A percentile compares a stretch with the other conserved stretches of the same genome.
Conservation (phyloP, 2,329 filamentous ascomycete species). For the Fusarium fujikuroi region DNA sequence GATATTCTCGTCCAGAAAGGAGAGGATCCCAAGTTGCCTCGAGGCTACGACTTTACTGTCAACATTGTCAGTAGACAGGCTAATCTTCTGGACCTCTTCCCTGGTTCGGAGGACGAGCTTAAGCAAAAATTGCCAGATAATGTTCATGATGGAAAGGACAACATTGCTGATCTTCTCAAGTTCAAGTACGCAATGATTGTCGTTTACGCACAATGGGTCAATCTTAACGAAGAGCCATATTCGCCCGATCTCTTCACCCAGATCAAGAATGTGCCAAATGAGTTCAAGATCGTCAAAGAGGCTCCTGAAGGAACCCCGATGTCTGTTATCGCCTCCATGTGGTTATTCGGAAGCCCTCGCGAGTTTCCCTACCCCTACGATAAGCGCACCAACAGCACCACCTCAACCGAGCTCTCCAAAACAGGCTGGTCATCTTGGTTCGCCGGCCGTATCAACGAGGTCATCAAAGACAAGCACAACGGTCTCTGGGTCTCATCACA, state of each 20-base stretch:
- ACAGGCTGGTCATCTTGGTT: conserved; percentile 48
- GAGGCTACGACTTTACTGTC: not conserved
- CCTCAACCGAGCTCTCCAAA: conserved; percentile 52
- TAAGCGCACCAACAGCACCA: conserved; percentile 58
- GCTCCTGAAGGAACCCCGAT: not conserved
- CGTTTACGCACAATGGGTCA: not conserved
- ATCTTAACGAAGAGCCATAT: not conserved
- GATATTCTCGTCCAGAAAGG: not conserved
- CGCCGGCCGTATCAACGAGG: conserved; percentile 28
- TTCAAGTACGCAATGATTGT: conserved; percentile 1
- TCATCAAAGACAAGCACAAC: conserved; percentile 31
- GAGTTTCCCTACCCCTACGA: conserved; percentile 60
- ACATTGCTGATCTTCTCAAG: conserved; percentile 2
- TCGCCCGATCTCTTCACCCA: not conserved
- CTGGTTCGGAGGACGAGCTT: not conserved
- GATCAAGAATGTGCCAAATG: not conserved
- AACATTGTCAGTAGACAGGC: not conserved
- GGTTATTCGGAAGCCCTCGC: conserved; percentile 57
- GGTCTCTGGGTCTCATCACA: conserved; percentile 52
- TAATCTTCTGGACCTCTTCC: not conserved
- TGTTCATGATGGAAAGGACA: conserved; percentile 21
- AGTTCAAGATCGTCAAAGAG: not conserved
- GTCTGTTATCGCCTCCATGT: conserved; percentile 28
- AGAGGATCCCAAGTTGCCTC: not conserved
- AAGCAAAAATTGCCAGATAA: not conserved